Evolutionary conservation across 2,329 filamentous ascomycete species (phyloP).

Genomic region (Fusarium aywerte): DNA sequence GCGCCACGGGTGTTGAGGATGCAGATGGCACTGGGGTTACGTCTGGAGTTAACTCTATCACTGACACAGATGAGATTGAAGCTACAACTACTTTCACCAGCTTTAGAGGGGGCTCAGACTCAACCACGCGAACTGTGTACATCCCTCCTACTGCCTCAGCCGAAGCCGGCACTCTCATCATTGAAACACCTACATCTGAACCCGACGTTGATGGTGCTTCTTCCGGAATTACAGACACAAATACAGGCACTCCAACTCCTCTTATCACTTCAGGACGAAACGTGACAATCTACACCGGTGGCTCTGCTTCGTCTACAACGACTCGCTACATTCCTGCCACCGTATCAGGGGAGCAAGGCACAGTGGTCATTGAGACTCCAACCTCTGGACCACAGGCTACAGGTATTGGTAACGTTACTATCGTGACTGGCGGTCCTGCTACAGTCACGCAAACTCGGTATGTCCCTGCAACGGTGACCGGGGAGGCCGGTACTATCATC

Average conservation of each 20-base stretch:
- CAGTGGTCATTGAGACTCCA: constrained; percentile 22
- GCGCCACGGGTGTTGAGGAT: not conserved
- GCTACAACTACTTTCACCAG: not conserved
- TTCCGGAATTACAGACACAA: not conserved
- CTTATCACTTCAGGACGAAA: not conserved
- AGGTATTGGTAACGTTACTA: constrained; percentile 8
- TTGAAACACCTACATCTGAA: constrained; percentile 1
- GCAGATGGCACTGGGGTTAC: rapidly evolving
- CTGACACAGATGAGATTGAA: not conserved
- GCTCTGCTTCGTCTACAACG: not conserved
- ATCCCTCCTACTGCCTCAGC: not conserved
- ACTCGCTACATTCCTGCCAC: constrained; percentile 13
- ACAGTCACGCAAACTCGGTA: constrained; percentile 7
- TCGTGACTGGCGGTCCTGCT: constrained; percentile 5
- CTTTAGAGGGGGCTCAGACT: not conserved
- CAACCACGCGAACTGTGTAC: constrained; percentile 3
- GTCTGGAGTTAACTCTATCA: not conserved
- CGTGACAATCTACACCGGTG: constrained; percentile 14
- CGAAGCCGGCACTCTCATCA: constrained; percentile 4
- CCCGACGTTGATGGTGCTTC: not conserved
- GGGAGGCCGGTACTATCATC: constrained; percentile 11
- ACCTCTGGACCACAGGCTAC: constrained; percentile 9
- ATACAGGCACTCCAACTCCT: not conserved
- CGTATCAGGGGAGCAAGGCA: not conserved
- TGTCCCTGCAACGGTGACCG: not conserved